phyloP scores from a whole-genome alignment of 1,139 yeast genomes.

The Protomyces macrosporus region DNA sequence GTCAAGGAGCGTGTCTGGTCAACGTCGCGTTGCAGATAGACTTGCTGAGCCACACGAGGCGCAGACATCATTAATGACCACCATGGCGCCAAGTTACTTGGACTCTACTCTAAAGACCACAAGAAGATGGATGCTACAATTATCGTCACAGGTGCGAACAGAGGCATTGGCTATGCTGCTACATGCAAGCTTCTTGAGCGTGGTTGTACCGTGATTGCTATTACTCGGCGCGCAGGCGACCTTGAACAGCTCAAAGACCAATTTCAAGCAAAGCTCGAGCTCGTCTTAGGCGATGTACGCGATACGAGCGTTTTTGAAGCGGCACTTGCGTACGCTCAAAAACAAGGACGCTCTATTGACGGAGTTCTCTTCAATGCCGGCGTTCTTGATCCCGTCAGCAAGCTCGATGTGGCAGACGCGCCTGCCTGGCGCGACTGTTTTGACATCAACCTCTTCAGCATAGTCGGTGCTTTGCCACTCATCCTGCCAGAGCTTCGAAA shows the following conservation, averaged over 20 bases:
- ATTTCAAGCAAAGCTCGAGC: slow-evolving; percentile 14
- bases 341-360: slow-evolving; percentile 60
- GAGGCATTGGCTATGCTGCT: slow-evolving; percentile 66
- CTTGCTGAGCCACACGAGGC: too few relatives aligned
- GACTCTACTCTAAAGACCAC: too few relatives aligned
- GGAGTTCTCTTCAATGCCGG: slow-evolving; percentile 86
- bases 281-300: slow-evolving; percentile 63
- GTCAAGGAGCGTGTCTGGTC: too few relatives aligned
- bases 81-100: too few relatives aligned
- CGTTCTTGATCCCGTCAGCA: slow-evolving; percentile 69
- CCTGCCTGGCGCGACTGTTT: slow-evolving; percentile 59
- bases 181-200: slow-evolving; percentile 35
- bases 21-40: too few relatives aligned
- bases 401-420: slow-evolving; percentile 49
- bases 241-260: slow-evolving; percentile 19
- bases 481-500: slow-evolving; percentile 57
- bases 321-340: slow-evolving; percentile 45
- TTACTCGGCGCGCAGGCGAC: slow-evolving; percentile 53
- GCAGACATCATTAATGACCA: too few relatives aligned
- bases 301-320: slow-evolving; percentile 41
- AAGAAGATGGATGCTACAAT: not conserved
- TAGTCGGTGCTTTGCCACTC: slow-evolving; percentile 55
- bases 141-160: slow-evolving; percentile 35
- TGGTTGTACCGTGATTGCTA: slow-evolving; percentile 54
- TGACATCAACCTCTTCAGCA: slow-evolving; percentile 74